A percentile compares a stretch with the other conserved stretches of the same genome.
These are phyloP conservation scores for Rhizopus sp. DNA, from an alignment of 371 early-diverging fungal species.

Conservation along the genomic window DNA sequence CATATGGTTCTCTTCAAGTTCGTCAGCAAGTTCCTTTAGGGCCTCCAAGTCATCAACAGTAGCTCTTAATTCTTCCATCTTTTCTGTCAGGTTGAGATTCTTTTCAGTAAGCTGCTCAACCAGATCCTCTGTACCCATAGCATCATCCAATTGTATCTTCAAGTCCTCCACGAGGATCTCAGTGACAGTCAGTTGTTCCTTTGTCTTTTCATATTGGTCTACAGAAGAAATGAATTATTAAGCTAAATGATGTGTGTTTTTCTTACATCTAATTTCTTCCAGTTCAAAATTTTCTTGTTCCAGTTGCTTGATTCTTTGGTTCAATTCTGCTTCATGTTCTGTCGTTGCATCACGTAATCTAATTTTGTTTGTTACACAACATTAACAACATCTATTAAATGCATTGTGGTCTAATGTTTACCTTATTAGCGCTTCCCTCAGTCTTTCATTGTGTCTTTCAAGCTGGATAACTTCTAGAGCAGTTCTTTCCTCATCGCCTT, in stretches of 20 bases:
- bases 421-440: constrained; percentile 84
- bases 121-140: constrained; percentile 78
- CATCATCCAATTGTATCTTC: constrained; percentile 82
- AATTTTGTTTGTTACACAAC: background rate
- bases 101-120: constrained; percentile 79
- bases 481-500: constrained; percentile 42
- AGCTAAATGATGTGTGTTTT: constrained; percentile 1
- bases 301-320: constrained; percentile 61
- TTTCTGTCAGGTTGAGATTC: constrained; percentile 74
- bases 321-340: constrained; percentile 73
- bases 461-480: constrained; percentile 69
- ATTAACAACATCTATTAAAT: background rate
- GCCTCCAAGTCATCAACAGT: constrained; percentile 89
- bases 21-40: constrained; percentile 87
- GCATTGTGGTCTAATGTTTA: constrained; percentile 20
- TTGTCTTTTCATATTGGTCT: constrained; percentile 55
- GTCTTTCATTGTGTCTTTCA: constrained; percentile 82
- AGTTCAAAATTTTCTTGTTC: constrained; percentile 71
- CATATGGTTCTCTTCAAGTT: constrained; percentile 87
- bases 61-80: constrained; percentile 75
- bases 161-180: constrained; percentile 81
- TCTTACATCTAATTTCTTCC: constrained; percentile 50
- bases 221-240: constrained; percentile 19
- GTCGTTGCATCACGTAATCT: constrained; percentile 81
- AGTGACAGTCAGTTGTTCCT: constrained; percentile 57